phyloP scores from a whole-genome alignment of 768 basidiomycete genomes.

The Mycena indigotica region DNA sequence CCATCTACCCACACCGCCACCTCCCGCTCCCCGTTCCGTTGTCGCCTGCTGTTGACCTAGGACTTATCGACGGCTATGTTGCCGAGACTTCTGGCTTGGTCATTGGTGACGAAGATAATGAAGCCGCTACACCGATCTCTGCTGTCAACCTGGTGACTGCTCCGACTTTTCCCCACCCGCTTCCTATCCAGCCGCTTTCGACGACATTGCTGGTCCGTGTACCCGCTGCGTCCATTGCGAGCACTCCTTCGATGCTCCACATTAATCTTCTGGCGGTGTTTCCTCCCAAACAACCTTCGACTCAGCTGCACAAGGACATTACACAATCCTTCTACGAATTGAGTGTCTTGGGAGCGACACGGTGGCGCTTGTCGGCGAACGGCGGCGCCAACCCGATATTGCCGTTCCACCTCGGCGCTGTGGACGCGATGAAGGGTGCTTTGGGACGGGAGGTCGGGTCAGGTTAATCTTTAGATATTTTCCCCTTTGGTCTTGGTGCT shows the following conservation, averaged over 20 bases:
- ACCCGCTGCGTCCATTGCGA: constrained; percentile 46
- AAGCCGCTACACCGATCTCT: neutral
- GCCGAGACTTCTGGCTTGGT: constrained; percentile 24
- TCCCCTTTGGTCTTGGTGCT: constrained; percentile 3
- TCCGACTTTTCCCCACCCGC: constrained; percentile 26
- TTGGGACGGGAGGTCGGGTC: constrained; percentile 33
- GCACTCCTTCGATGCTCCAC: constrained; percentile 55
- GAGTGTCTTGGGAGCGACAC: constrained; percentile 54
- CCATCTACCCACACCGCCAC: constrained; percentile 44
- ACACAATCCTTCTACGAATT: constrained; percentile 72
- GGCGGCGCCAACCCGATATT: constrained; percentile 50
- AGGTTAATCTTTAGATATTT: constrained; percentile 12
- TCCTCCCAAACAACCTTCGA: constrained; percentile 36
- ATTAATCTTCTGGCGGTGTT: constrained; percentile 61
- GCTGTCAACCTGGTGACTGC: constrained; percentile 20
- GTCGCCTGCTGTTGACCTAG: constrained; percentile 34
- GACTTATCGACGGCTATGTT: constrained; percentile 37
- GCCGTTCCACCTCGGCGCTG: constrained; percentile 75
- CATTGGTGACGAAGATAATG: neutral
- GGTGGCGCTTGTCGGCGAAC: constrained; percentile 44
- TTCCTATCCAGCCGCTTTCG: constrained; percentile 55
- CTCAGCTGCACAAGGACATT: constrained; percentile 52
- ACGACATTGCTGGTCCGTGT: constrained; percentile 62
- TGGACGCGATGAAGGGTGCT: constrained; percentile 60
- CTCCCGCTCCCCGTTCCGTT: constrained; percentile 45